These are phyloP conservation scores for Leucosporidium scottii DNA, from an alignment of 768 basidiomycete genomes.

Conservation along the genomic window DNA sequence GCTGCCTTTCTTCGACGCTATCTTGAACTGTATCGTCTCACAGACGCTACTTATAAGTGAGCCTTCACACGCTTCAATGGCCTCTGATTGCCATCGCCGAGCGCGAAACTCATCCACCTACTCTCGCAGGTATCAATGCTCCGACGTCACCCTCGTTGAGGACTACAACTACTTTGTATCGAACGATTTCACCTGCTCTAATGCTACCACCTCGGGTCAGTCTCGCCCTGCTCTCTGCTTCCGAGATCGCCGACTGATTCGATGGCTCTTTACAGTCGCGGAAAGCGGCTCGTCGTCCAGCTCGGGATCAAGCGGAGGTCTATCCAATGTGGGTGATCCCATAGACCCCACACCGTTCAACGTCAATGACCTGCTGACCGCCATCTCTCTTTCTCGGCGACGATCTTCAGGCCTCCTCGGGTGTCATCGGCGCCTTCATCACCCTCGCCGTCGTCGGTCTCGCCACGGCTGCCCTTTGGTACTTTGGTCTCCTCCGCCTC, in stretches of 20 bases:
- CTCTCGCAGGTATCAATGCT: not conserved
- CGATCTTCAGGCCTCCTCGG: not conserved
- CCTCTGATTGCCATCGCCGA: too few relatives aligned
- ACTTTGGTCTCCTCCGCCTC: not conserved
- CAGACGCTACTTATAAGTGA: not conserved
- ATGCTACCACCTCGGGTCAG: not conserved
- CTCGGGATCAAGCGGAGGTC: not conserved
- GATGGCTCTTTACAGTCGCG: not conserved
- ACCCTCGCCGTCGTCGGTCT: not conserved
- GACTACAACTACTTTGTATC: not conserved
- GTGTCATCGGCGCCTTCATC: not conserved
- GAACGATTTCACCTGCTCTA: not conserved
- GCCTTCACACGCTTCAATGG: too few relatives aligned
- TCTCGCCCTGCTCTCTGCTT: not conserved
- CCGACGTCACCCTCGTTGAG: not conserved
- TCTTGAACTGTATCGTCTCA: too few relatives aligned
- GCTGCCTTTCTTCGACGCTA: too few relatives aligned
- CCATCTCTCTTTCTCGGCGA: not conserved
- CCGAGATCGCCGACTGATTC: not conserved
- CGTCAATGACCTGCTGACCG: too few relatives aligned
- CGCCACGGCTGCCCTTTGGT: not conserved
- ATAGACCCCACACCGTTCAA: not conserved
- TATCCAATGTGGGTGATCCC: not conserved
- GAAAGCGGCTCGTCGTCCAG: too few relatives aligned
- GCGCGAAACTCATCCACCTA: too few relatives aligned